phyloP scores from a whole-genome alignment of 2,329 filamentous ascomycete species.

The Byssothecium circinans region DNA sequence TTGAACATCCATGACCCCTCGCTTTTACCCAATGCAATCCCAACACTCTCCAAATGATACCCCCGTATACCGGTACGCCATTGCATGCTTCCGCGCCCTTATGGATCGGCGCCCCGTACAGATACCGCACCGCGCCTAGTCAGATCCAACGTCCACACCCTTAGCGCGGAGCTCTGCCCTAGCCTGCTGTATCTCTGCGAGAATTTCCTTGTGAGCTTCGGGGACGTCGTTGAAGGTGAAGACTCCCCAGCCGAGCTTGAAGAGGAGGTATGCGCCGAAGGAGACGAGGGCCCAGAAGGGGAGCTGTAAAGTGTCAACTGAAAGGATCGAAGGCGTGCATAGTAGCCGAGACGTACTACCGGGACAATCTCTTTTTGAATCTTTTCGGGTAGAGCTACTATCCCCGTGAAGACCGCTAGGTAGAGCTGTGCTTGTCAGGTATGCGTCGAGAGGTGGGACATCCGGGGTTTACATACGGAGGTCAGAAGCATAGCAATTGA shows the following conservation, averaged over 20 bases:
- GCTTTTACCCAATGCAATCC: neutral
- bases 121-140: constrained; percentile 13
- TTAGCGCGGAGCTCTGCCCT: constrained; percentile 71
- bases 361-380: constrained; percentile 86
- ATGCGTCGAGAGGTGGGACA: constrained; percentile 14
- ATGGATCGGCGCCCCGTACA: neutral
- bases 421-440: constrained; percentile 68
- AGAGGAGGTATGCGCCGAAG: constrained; percentile 89
- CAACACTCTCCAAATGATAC: neutral
- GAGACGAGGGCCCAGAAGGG: constrained; percentile 91
- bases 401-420: constrained; percentile 78
- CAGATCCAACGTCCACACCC: constrained; percentile 77
- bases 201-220: constrained; percentile 84
- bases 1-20: constrained; percentile 1
- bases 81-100: constrained; percentile 5
- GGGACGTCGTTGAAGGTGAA: constrained; percentile 97
- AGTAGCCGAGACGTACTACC: constrained; percentile 65
- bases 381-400: constrained; percentile 76
- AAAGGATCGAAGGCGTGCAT: neutral
- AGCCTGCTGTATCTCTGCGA: constrained; percentile 78
- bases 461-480: constrained; percentile 64
- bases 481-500: constrained; percentile 84
- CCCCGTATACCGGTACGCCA: constrained; percentile 6
- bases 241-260: constrained; percentile 88
- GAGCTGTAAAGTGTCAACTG: constrained; percentile 58